A percentile compares a stretch with the other conserved stretches of the same genome.
These are phyloP conservation scores for Sporisorium graminicola DNA, from an alignment of 1,284 basidiomycete species.

Conservation along the genomic window DNA sequence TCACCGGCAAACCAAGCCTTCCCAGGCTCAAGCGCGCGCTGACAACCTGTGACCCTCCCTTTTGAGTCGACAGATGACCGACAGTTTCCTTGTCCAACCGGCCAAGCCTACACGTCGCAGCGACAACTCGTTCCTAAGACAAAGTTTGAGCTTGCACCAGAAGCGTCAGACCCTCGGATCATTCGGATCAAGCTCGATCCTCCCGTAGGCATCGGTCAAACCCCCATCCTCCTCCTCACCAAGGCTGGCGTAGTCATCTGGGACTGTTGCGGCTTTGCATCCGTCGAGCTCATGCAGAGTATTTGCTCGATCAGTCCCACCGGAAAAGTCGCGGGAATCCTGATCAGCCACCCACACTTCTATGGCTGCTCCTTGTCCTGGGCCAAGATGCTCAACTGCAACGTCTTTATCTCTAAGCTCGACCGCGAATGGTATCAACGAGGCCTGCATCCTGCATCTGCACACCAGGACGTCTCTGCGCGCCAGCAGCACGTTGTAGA, in stretches of 20 bases:
- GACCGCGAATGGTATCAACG: conserved; percentile 44
- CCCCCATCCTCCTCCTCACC: conserved; percentile 37
- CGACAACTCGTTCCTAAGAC: conserved; percentile 29
- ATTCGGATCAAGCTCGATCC: conserved; percentile 37
- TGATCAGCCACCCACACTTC: conserved; percentile 48
- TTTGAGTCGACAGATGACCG: conserved; percentile 25
- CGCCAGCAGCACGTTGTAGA: conserved; percentile 20
- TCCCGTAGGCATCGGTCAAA: conserved; percentile 43
- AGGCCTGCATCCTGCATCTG: conserved; percentile 16
- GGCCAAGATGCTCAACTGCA: conserved; percentile 44
- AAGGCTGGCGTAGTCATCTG: conserved; percentile 27
- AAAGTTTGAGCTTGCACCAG: conserved; percentile 26
- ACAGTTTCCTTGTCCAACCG: conserved; percentile 30
- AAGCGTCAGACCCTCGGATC: conserved; percentile 32
- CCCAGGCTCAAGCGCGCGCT: neutral
- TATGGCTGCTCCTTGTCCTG: conserved; percentile 29
- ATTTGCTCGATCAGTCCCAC: conserved; percentile 30
- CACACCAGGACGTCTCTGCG: conserved; percentile 27
- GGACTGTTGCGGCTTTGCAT: conserved; percentile 39
- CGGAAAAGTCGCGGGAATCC: conserved; percentile 31
- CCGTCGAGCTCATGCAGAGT: conserved; percentile 27
- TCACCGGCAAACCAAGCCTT: neutral
- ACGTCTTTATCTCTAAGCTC: conserved; percentile 46
- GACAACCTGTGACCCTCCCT: neutral
- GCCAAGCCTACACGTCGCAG: conserved; percentile 32